These are phyloP conservation scores for Emmonsia crescens DNA, from an alignment of 2,329 filamentous ascomycete species.

Conservation along the genomic window DNA sequence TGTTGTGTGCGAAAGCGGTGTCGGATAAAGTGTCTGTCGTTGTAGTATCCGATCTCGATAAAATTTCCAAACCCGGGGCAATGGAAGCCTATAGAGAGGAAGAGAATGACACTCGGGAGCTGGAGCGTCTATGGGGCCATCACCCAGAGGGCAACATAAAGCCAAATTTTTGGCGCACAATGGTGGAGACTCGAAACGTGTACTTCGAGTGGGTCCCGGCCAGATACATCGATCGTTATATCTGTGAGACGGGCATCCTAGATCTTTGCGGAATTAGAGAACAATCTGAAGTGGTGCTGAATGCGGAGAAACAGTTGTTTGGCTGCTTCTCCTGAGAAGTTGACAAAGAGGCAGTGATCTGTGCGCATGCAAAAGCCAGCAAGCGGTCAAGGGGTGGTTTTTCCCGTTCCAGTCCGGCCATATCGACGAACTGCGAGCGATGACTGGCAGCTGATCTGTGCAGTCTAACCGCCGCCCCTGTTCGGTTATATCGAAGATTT, in stretches of 20 bases:
- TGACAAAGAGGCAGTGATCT: background rate
- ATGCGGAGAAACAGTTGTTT: slow-evolving; percentile 10
- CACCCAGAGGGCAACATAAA: background rate
- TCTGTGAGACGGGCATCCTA: slow-evolving; percentile 39
- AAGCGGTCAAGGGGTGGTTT: slow-evolving; percentile 4
- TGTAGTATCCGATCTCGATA: slow-evolving; percentile 47
- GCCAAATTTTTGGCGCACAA: slow-evolving; percentile 8
- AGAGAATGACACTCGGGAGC: slow-evolving; percentile 43
- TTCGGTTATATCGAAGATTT: background rate
- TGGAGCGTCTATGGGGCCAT: slow-evolving; percentile 22
- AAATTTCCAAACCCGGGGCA: slow-evolving; percentile 42
- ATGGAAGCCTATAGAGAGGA: slow-evolving; percentile 38
- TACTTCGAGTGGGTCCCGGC: slow-evolving; percentile 48
- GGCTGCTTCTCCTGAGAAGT: slow-evolving; percentile 2
- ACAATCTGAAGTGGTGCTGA: slow-evolving; percentile 8
- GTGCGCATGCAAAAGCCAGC: background rate
- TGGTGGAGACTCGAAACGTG: slow-evolving; percentile 27
- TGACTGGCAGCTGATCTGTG: background rate
- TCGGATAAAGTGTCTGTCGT: slow-evolving; percentile 44
- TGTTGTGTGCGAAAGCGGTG: slow-evolving; percentile 44
- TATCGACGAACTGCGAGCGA: background rate
- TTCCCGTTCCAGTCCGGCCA: background rate
- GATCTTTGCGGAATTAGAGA: slow-evolving; percentile 12
- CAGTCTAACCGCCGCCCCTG: background rate
- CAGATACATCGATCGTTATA: slow-evolving; percentile 39